These are phyloP conservation scores for Cephalotrichum gorgonifer DNA, from an alignment of 2,329 filamentous ascomycete genomes.

Conservation along the genomic window DNA sequence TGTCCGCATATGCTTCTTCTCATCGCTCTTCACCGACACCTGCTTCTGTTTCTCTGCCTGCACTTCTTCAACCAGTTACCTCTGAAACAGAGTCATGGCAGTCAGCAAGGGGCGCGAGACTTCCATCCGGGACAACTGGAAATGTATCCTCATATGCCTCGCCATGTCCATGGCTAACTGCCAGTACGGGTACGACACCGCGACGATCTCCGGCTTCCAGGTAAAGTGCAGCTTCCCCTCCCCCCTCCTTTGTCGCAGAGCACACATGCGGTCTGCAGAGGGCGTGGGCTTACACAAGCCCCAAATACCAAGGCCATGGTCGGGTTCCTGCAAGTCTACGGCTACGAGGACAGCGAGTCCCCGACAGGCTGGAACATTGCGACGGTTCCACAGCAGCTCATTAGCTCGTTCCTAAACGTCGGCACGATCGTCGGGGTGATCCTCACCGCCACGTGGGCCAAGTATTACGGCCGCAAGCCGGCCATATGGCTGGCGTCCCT, in stretches of 20 bases:
- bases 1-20: no score
- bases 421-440: conserved; percentile 17
- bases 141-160: conserved; percentile 14
- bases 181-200: conserved; percentile 14
- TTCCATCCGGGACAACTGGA: conserved; percentile 13
- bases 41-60: neutral
- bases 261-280: no score
- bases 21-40: no score
- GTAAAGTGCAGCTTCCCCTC: neutral
- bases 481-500: conserved; percentile 34
- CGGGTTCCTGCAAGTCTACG: conserved; percentile 31
- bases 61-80: neutral
- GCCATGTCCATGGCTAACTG: conserved; percentile 14
- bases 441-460: conserved; percentile 25
- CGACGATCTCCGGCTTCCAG: conserved; percentile 12
- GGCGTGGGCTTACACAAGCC: neutral
- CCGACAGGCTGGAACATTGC: conserved; percentile 33
- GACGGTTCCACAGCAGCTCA: conserved; percentile 33
- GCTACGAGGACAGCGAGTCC: conserved; percentile 16
- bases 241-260: no score
- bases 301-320: conserved; percentile 32
- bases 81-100: neutral
- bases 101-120: conserved; percentile 10
- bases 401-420: conserved; percentile 34
- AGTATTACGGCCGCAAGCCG: conserved; percentile 21